Evolutionary conservation across 345 rosid genomes (phyloP).

Genomic region (Eucalyptus fibrosa): DNA sequence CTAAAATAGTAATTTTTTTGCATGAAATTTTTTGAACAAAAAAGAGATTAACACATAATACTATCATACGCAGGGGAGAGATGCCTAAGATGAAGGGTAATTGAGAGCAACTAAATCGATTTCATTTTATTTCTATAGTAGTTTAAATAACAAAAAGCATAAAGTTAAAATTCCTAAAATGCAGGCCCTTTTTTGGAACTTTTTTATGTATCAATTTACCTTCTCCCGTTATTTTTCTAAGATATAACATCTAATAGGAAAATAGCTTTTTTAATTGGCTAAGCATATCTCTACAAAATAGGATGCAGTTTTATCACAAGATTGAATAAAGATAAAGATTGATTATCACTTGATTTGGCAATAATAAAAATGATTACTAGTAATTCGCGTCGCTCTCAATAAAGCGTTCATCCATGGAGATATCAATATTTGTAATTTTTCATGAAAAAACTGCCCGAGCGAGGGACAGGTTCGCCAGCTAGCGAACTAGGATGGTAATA

Average conservation of each 20-base stretch:
- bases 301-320: not conserved
- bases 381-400: fast-evolving
- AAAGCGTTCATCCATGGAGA: not conserved
- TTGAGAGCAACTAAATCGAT: not conserved
- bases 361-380: not conserved
- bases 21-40: not conserved
- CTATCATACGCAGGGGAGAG: not conserved
- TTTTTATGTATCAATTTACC: not conserved
- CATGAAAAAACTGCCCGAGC: fast-evolving
- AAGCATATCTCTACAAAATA: not conserved
- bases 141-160: too few species aligned
- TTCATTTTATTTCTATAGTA: too few species aligned
- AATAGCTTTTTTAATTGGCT: too few species aligned
- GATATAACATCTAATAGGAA: not conserved
- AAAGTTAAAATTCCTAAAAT: not conserved
- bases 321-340: not conserved
- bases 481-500: not conserved
- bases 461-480: fast-evolving
- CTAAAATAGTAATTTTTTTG: too few species aligned
- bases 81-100: not conserved
- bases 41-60: not conserved
- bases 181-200: not conserved
- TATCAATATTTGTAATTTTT: not conserved
- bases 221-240: not conserved
- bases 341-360: not conserved